Percentiles rank a stretch among this genome's conserved stretches.
phyloP scores from a whole-genome alignment of 2,329 filamentous ascomycete genomes.

The Ciborinia camelliae region DNA sequence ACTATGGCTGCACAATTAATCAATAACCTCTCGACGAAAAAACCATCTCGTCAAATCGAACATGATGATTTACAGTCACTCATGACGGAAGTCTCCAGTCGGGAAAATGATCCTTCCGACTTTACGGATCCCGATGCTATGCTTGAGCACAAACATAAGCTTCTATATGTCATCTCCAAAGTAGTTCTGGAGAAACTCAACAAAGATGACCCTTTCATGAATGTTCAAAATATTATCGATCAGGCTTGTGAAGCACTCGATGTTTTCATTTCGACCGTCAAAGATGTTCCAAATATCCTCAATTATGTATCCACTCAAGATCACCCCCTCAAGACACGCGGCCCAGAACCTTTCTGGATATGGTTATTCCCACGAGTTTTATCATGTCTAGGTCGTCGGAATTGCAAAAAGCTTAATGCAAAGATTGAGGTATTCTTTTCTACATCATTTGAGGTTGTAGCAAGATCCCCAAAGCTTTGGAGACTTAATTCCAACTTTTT shows the following conservation, averaged over 20 bases:
- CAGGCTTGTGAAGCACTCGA: slow-evolving; percentile 71
- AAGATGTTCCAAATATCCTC: slow-evolving; percentile 70
- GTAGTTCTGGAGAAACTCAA: slow-evolving; percentile 70
- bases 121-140: slow-evolving; percentile 57
- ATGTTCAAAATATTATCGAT: slow-evolving; percentile 51
- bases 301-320: slow-evolving; percentile 43
- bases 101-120: slow-evolving; percentile 55
- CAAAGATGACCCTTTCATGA: slow-evolving; percentile 63
- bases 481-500: slow-evolving; percentile 44
- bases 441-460: slow-evolving; percentile 46
- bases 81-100: slow-evolving; percentile 52
- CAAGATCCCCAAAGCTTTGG: slow-evolving; percentile 49
- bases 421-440: slow-evolving; percentile 54
- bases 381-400: slow-evolving; percentile 52
- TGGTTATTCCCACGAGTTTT: slow-evolving; percentile 61
- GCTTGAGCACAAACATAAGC: slow-evolving; percentile 74
- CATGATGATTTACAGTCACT: slow-evolving; percentile 74
- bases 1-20: slow-evolving; percentile 86
- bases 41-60: slow-evolving; percentile 60
- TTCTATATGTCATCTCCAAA: slow-evolving; percentile 79
- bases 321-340: slow-evolving; percentile 48
- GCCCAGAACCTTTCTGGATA: slow-evolving; percentile 60
- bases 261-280: slow-evolving; percentile 71
- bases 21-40: slow-evolving; percentile 68
- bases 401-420: slow-evolving; percentile 47